phyloP scores from a whole-genome alignment of 345 rosid genomes.

The Populus euphratica region DNA sequence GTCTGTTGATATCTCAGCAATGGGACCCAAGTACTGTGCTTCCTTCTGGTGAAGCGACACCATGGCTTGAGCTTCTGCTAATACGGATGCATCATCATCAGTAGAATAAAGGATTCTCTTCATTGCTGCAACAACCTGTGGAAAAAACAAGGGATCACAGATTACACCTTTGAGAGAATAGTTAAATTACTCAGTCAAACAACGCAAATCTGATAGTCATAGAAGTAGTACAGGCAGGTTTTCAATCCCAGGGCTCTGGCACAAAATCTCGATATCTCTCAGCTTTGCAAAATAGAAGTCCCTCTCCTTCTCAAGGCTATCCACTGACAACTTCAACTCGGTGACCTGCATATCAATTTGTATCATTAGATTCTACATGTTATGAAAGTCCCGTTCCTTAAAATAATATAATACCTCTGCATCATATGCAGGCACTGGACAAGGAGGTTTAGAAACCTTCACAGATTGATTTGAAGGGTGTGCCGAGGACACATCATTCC shows the following conservation, averaged over 20 bases:
- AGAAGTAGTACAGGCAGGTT: slow-evolving; percentile 49
- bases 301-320: slow-evolving; percentile 94
- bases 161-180: not conserved
- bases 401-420: slow-evolving; percentile 50
- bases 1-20: slow-evolving; percentile 61
- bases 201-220: not conserved
- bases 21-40: slow-evolving; percentile 55
- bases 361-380: not conserved
- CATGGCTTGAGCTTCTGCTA: slow-evolving; percentile 73
- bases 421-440: slow-evolving; percentile 61
- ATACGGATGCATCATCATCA: slow-evolving; percentile 62
- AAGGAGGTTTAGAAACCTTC: slow-evolving; percentile 50
- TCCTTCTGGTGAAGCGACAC: slow-evolving; percentile 38
- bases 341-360: slow-evolving; percentile 56
- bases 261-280: slow-evolving; percentile 85
- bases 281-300: slow-evolving; percentile 88
- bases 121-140: slow-evolving; percentile 77
- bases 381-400: not conserved
- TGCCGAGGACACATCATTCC: slow-evolving; percentile 45
- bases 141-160: not conserved
- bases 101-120: slow-evolving; percentile 74
- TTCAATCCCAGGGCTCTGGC: slow-evolving; percentile 67
- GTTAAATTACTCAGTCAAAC: not conserved
- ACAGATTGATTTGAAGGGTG: slow-evolving; percentile 44
- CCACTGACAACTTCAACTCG: slow-evolving; percentile 84